phyloP scores from a whole-genome alignment of 305 asterid genomes.

The Fraxinus baroniana region DNA sequence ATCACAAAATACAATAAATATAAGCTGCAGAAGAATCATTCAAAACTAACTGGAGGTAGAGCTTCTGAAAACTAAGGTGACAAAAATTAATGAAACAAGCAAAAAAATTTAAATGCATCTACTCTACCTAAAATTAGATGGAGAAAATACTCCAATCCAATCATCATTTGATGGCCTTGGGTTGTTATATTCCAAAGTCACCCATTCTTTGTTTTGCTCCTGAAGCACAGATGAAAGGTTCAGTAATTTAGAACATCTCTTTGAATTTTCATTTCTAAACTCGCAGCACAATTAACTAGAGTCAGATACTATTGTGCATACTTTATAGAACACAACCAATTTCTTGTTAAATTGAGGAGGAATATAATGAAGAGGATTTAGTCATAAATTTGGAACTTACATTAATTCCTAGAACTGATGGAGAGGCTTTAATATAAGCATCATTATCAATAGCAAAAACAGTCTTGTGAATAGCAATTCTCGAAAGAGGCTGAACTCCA shows the following conservation, averaged over 20 bases:
- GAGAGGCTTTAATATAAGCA: conserved; percentile 66
- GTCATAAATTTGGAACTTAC: conserved; percentile 37
- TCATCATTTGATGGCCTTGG: conserved; percentile 60
- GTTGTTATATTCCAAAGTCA: conserved; percentile 49
- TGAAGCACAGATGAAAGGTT: conserved; percentile 3
- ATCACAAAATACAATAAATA: neutral
- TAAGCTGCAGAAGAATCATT: neutral
- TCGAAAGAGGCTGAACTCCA: conserved; percentile 69
- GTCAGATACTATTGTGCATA: neutral
- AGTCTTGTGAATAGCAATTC: conserved; percentile 53
- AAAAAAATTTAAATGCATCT: neutral
- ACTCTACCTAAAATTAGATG: conserved; percentile 74
- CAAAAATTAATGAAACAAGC: conserved; percentile 6
- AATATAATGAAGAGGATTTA: neutral
- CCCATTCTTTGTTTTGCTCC: conserved; percentile 63
- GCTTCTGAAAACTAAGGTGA: neutral
- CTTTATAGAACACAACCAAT: neutral
- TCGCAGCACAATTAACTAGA: neutral
- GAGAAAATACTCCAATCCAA: conserved; percentile 93
- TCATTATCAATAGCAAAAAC: conserved; percentile 48
- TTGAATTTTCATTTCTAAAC: neutral
- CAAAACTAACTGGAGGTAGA: neutral
- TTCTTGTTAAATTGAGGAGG: neutral
- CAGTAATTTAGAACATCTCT: conserved; percentile 1
- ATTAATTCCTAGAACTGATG: conserved; percentile 67